Percentiles rank a stretch among this genome's conserved stretches.
Evolutionary conservation across 352 stramenopile genomes (phyloP).

Genomic region (Discostella stelligera): DNA sequence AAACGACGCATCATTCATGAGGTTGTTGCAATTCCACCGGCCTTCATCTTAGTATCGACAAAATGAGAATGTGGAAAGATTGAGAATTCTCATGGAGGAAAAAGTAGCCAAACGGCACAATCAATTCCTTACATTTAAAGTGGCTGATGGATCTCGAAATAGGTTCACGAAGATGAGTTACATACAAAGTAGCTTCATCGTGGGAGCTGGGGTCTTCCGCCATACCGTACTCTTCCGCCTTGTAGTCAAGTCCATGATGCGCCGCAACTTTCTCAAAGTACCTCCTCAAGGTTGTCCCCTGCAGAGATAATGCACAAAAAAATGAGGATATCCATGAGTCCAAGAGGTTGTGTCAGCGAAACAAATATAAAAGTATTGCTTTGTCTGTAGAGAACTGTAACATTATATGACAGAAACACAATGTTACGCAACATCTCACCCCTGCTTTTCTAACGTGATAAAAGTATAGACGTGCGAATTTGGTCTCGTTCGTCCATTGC

Average conservation of each 20-base stretch:
- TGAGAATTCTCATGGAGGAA: background rate
- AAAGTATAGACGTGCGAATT: constrained; percentile 36
- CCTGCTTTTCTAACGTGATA: constrained; percentile 36
- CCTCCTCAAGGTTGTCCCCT: constrained; percentile 22
- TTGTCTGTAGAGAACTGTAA: too few relatives aligned
- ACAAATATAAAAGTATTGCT: background rate
- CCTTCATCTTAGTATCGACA: constrained; percentile 13
- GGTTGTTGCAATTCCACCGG: constrained; percentile 33
- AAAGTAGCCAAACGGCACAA: background rate
- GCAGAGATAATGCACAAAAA: background rate
- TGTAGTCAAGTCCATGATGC: constrained; percentile 28
- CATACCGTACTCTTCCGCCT: constrained; percentile 18
- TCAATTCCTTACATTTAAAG: constrained; percentile 39
- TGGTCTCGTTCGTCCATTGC: constrained; percentile 5
- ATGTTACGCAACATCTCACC: constrained; percentile 6
- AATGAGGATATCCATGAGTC: background rate
- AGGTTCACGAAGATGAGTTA: constrained; percentile 37
- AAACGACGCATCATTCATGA: constrained; percentile 19
- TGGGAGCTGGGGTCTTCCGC: constrained; percentile 17
- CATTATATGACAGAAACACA: background rate
- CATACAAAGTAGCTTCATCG: constrained; percentile 35
- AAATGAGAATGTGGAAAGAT: background rate
- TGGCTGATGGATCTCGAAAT: constrained; percentile 38
- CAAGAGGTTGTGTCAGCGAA: background rate
- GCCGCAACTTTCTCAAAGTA: constrained; percentile 37